Base-by-base conservation (phyloP, 2,329 filamentous ascomycete genomes). In the Aspergillus sp. region DNA sequence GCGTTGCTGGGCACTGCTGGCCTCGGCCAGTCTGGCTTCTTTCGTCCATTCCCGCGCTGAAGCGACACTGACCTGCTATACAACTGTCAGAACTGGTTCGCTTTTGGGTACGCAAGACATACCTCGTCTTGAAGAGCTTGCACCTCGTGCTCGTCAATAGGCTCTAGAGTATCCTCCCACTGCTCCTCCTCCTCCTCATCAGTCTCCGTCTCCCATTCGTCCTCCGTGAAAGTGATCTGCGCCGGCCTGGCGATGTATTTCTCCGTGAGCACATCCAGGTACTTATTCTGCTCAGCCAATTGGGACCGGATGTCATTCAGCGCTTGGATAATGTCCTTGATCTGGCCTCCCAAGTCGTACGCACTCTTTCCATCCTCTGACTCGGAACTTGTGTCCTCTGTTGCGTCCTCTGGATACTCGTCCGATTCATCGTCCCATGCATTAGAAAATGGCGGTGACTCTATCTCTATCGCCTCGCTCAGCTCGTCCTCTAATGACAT, bases 201-300 rank as follows among this genome's bases (percentile, higher is more conserved):
- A 6, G 12, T 45, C 17, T 13, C 20, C 13, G 22, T 44, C 15
- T 34, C 22, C 42, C 43, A 41, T n/a, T 49, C 48, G 9, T 53
- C 51, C 8, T 53, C 42, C 3, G 20, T 18, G 9, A 53, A 38
- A 4, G 17, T 18, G n/a, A 45, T n/a, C 8, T 13, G 30, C 20
- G 30, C 17, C 36, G 39, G 24, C 18, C 13, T 17, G 15, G 17
- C 17, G 8, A 53, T 20, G 38, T 53, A 53, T 30, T 36, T 53
- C 22, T 53, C 51, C 8, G 51, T 44, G 5, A 53, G 34, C 2
- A 47, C 32, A 41, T 53, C 51, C 32, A 53, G 32, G 20, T 53
- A 53, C 22, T 53, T 53, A 32, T 53, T 53, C 42, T 53, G 51
- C 24, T 53, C 51, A 2, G 51, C 51, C 8, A 53, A 32, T 17